Evolutionary conservation across 306 rosid species (phyloP), one percentile per base, ranked within the genome.

Genomic region (Cucumis sativus): DNA sequence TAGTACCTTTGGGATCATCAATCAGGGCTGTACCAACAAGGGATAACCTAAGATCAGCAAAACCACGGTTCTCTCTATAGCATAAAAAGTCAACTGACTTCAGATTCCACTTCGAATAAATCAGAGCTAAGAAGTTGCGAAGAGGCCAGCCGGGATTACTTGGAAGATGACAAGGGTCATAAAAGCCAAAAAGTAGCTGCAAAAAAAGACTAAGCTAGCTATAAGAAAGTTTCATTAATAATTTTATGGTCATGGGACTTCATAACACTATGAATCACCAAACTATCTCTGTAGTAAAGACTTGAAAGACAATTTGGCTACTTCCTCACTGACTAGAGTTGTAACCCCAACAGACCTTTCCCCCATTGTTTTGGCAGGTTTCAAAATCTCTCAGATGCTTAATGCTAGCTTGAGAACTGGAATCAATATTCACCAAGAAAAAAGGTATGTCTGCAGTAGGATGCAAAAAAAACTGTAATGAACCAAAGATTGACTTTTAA

Each of bases 81-180:
- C 97, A 90, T 75, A 92, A 83, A 83, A 92, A 88, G 80, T 68
- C 86, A 79, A 95, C 87, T 7, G 87, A 86, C 77, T 82, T 84
- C 84, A 95, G 88, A 85, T 88, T 87, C 97, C 97, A 95, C 81
- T 89, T 88, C 30, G 86, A 84, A 81, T 83, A 83, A 77, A 87
- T 86, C 76, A 95, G 90, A 14, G 97, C 93, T 87, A 95, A 88
- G 83, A 88, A 84, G 91, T 95, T 95, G 82, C 98, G 92, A 40
- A 95, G 96, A 43, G 97, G 97, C 98, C 98, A 95, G 37, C 98
- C 97, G 2, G 98, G 97, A 87, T 84, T 90, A 63, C 84, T 87
- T 73, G 90, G 93, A 78, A 90, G 96, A 88, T 95, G 96, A 80
- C 93, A 95, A 40, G 96, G 98, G 75, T 95, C 98, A 30, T 92